phyloP scores from a whole-genome alignment of 768 basidiomycete genomes.

The Termitomyces sp. region DNA sequence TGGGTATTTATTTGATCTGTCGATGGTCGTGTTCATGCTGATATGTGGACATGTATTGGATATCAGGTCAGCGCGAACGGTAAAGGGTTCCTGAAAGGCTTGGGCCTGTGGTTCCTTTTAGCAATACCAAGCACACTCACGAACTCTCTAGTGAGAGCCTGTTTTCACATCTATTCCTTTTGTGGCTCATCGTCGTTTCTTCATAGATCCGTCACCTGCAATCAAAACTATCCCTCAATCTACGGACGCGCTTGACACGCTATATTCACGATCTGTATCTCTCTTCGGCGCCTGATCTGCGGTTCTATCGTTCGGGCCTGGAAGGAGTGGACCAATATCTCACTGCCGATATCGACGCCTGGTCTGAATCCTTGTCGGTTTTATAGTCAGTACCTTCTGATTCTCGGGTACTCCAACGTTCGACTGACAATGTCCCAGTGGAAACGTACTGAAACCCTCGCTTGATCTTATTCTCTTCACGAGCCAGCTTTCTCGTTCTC shows the following conservation, averaged over 20 bases:
- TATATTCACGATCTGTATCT: constrained; percentile 93
- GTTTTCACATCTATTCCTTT: not conserved
- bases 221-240: constrained; percentile 72
- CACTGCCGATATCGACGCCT: constrained; percentile 87
- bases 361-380: constrained; percentile 79
- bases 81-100: constrained; percentile 72
- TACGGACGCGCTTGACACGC: constrained; percentile 82
- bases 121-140: constrained; percentile 94
- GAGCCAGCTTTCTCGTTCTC: constrained; percentile 79
- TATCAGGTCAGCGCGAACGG: constrained; percentile 78
- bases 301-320: constrained; percentile 59
- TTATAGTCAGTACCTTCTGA: constrained; percentile 65
- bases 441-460: constrained; percentile 89
- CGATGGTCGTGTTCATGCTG: not conserved
- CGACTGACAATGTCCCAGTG: constrained; percentile 36
- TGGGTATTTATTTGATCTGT: constrained; percentile 22
- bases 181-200: not conserved
- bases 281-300: constrained; percentile 60
- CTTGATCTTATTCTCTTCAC: constrained; percentile 91
- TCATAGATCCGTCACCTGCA: constrained; percentile 82
- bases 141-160: constrained; percentile 72
- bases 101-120: constrained; percentile 84
- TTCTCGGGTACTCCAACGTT: not conserved
- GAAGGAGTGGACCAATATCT: constrained; percentile 90
- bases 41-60: not conserved